Evolutionary conservation across 2,329 filamentous ascomycete species (phyloP), one percentile per base, ranked within the genome.

Genomic region (Xylaria arbuscula): DNA sequence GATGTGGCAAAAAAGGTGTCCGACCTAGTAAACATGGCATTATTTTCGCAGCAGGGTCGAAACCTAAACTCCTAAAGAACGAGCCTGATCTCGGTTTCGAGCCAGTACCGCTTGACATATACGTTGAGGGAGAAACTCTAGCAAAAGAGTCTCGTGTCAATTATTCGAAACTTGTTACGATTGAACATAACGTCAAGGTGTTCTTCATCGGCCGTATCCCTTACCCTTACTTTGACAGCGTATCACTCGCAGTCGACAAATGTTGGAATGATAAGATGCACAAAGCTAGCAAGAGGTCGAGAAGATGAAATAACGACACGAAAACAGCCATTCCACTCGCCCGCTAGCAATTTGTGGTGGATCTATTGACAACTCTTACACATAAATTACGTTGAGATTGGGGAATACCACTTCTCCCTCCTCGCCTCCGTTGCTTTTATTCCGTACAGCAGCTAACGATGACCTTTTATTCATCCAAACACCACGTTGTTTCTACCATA

Each of bases 181-280:
- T 89, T 32, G 86, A 88, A 75, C 87, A 89, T 77, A 89, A 89
- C 72, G 79, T 84, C 72, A 83, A 81, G 54, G 85, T 89, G n/a
- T 81, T 84, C 71, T 88, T 89, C 72, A 84, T 89, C 60, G 87
- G 87, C n/a, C 73, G 76, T 4, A 80, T 89, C 17, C 64, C 74
- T 2, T 63, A 72, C 1, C 72, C 79, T 0, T 80, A 86, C 72
- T 83, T 81, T 70, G 73, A 82, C 0, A 77, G 77, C 9, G 82
- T 87, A 36, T 72, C 72, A 8, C 75, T 80, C 2, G 85, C 85
- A 3, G 83, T 87, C 62, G 81, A 87, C 70, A 71, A 76, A 47
- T 86, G 85, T 75, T 88, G 85, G 85, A 75, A 77, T 47, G 79
- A 80, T 19, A 86, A 86, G 75, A 80, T 71, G 67, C 73, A 73